These are phyloP conservation scores for Colletotrichum scovillei DNA, from an alignment of 2,329 filamentous ascomycete genomes.

Conservation along the genomic window DNA sequence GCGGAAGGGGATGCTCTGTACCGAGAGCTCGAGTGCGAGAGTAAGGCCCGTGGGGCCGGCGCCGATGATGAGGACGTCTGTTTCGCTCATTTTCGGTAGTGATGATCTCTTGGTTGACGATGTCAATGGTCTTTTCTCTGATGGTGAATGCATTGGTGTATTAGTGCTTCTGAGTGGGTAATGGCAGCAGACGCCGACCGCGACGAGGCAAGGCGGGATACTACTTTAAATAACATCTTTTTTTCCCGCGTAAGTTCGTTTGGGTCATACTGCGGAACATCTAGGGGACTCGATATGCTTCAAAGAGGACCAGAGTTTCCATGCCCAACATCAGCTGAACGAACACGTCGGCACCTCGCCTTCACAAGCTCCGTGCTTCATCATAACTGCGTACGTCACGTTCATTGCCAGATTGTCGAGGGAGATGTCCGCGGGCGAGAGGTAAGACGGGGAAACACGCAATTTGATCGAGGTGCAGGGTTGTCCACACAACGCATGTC, in stretches of 20 bases:
- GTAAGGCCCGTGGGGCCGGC: constrained; percentile 51
- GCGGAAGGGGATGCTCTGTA: constrained; percentile 47
- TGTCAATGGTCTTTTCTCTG: background rate
- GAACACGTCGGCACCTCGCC: constrained; percentile 15
- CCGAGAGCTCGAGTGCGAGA: constrained; percentile 45
- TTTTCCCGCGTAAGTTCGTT: background rate
- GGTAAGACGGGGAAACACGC: background rate
- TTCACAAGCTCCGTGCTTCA: constrained; percentile 18
- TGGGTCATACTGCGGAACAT: background rate
- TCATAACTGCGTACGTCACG: background rate
- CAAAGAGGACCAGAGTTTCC: constrained; percentile 19
- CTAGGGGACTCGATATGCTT: constrained; percentile 15
- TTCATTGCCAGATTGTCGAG: background rate
- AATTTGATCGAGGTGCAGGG: background rate
- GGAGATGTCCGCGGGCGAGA: background rate
- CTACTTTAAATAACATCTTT: constrained; percentile 14
- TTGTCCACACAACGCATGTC: background rate
- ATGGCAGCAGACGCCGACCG: background rate
- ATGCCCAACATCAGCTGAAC: constrained; percentile 31
- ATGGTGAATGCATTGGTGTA: background rate
- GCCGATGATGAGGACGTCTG: constrained; percentile 47
- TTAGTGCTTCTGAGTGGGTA: background rate
- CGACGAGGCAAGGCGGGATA: background rate
- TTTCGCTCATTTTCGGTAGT: background rate
- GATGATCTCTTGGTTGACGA: background rate